Conservation (phyloP, 495 filamentous ascomycete genomes). For the Xylaria intraflava region DNA sequence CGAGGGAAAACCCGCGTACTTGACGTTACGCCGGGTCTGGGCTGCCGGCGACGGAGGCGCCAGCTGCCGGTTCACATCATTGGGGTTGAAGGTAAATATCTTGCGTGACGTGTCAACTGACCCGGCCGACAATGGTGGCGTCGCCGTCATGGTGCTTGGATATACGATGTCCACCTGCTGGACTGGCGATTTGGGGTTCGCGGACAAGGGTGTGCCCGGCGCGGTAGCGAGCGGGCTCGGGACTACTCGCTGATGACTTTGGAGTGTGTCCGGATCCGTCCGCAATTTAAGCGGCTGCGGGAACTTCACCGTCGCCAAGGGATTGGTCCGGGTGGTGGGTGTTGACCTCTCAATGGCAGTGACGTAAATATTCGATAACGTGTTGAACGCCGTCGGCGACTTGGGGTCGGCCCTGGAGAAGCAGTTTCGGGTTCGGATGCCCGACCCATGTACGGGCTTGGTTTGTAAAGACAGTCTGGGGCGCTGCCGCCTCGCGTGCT, state of each 20-base stretch:
- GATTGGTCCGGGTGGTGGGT: constrained; percentile 36
- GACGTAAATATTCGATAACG: constrained; percentile 72
- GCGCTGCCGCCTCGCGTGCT: constrained; percentile 38
- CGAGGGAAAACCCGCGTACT: constrained; percentile 13
- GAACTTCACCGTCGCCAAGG: constrained; percentile 35
- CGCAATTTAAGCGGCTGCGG: constrained; percentile 41
- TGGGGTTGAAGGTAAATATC: constrained; percentile 34
- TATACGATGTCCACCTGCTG: constrained; percentile 32
- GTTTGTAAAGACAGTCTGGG: constrained; percentile 83
- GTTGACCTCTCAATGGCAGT: constrained; percentile 59
- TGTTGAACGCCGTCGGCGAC: constrained; percentile 76
- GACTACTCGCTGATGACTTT: constrained; percentile 18
- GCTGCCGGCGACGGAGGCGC: constrained; percentile 15
- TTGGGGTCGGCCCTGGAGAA: constrained; percentile 47
- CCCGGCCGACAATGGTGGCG: constrained; percentile 45
- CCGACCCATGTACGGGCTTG: constrained; percentile 23
- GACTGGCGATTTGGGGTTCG: constrained; percentile 37
- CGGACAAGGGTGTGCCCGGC: constrained; percentile 41
- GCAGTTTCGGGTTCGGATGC: constrained; percentile 28
- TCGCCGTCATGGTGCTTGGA: constrained; percentile 43
- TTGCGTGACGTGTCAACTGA: constrained; percentile 30
- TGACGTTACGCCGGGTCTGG: constrained; percentile 16
- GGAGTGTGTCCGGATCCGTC: constrained; percentile 25
- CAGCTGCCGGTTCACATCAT: constrained; percentile 14
- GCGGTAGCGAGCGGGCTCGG: constrained; percentile 38